Base-by-base conservation (phyloP, 352 stramenopile genomes). In the Elongisporangium senticosum region DNA sequence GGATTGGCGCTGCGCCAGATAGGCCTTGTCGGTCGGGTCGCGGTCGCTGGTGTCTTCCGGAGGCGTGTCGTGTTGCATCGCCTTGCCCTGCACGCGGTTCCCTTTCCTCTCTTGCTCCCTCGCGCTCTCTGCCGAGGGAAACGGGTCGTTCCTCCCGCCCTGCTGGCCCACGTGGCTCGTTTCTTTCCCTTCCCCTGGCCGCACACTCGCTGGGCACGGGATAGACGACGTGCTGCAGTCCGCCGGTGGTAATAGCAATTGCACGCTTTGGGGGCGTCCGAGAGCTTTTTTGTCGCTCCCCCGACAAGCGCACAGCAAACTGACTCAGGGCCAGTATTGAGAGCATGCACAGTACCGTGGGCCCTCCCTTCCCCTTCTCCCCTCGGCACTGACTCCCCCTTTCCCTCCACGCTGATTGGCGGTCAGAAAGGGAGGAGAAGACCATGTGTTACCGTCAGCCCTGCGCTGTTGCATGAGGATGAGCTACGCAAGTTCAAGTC, bases 1-100 rank as follows among this genome's bases (percentile, higher is more conserved):
- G 37, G 78, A 84, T 65, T 90, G 78, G 0, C 77, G 81, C 64
- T 87, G 75, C 17, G 75, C 65, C 50, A 85, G 61, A 54, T 88
- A 88, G 21, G 70, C 72, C 14, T 87, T 72, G 11, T 90, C 75
- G 50, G 67, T 73, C 67, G 11, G 56, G 49, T 19, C 55, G 49
- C 19, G 19, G 7, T 26, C 20, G 20, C 19, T 53, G 5, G 49
- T 26, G 19, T 53, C 20, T 26, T 22, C 22, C 49, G 22, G 49
- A 26, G 20, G 49, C 20, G 19, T 53, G 49, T 53, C 49, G 22
- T 26, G 49, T 53, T 53, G 19, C 49, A 53, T 53, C 49, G 49
- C 49, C 19, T 26, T 26, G 15, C 22, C 49, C 22, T 26, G n/a
- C 48, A 7, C 21, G 7, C 49, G 19, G 22, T 53, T 26, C 49